Conservation (phyloP, 108 stramenopile genomes). For the Pseudonitzschia pungens region DNA sequence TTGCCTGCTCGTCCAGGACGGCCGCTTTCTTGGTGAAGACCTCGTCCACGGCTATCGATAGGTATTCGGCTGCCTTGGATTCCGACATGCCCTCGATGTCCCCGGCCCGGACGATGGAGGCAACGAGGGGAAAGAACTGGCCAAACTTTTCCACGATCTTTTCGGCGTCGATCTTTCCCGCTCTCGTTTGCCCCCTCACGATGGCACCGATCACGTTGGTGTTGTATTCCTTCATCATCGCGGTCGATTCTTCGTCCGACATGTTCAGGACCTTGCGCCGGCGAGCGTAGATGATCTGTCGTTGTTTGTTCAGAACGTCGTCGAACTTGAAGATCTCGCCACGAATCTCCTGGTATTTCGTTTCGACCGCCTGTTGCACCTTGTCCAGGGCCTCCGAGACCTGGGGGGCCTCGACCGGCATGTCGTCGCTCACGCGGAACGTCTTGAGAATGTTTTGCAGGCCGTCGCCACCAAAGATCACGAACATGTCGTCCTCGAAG, state of each 20-base stretch:
- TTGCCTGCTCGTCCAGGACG: slow-evolving; percentile 59
- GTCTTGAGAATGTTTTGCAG: slow-evolving; percentile 79
- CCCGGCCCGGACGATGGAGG: slow-evolving; percentile 40
- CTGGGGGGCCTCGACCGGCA: slow-evolving; percentile 88
- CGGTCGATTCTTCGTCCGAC: slow-evolving; percentile 58
- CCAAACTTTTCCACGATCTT: slow-evolving; percentile 77
- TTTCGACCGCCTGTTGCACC: slow-evolving; percentile 85
- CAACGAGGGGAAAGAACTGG: slow-evolving; percentile 82
- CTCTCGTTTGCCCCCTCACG: slow-evolving; percentile 73
- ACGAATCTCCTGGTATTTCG: slow-evolving; percentile 84
- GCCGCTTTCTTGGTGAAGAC: slow-evolving; percentile 61
- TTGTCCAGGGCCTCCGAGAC: slow-evolving; percentile 83
- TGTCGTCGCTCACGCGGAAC: slow-evolving; percentile 89
- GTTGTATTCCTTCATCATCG: slow-evolving; percentile 66
- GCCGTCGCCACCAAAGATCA: slow-evolving; percentile 87
- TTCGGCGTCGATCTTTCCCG: slow-evolving; percentile 55
- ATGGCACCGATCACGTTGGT: slow-evolving; percentile 65
- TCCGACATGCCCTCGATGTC: slow-evolving; percentile 54
- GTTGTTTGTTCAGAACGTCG: slow-evolving; percentile 78
- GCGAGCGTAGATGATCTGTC: slow-evolving; percentile 68
- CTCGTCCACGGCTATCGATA: slow-evolving; percentile 71
- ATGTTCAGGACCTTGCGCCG: slow-evolving; percentile 59
- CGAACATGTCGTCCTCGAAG: slow-evolving; percentile 97
- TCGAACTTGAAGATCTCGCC: slow-evolving; percentile 85
- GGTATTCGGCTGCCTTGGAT: slow-evolving; percentile 46